phyloP scores from a whole-genome alignment of 768 basidiomycete species.

The Trichaptum fuscoviolaceum region DNA sequence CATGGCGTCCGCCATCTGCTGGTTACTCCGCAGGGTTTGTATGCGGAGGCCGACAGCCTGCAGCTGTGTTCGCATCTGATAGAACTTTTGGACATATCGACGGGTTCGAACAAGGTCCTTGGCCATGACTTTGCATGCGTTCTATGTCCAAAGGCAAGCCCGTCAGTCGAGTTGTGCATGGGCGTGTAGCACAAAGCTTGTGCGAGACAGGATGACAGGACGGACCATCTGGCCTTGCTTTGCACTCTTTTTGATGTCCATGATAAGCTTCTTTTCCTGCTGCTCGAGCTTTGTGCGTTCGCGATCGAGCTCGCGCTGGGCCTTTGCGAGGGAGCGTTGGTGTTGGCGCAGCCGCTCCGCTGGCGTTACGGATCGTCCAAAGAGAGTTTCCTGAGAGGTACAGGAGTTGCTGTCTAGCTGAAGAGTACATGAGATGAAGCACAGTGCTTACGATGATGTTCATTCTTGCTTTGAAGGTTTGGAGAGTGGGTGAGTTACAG shows the following conservation, averaged over 20 bases:
- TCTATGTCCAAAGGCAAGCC: constrained; percentile 41
- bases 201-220: neutral
- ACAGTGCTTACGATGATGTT: constrained; percentile 64
- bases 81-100: constrained; percentile 95
- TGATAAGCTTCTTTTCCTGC: constrained; percentile 93
- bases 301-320: constrained; percentile 95
- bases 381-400: constrained; percentile 78
- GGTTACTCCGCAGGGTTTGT: constrained; percentile 94
- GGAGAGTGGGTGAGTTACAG: constrained; percentile 5
- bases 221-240: constrained; percentile 89
- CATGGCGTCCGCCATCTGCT: constrained; percentile 99
- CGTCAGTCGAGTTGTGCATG: constrained; percentile 9
- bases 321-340: constrained; percentile 92
- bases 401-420: constrained; percentile 5
- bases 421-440: constrained; percentile 14
- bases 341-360: constrained; percentile 96
- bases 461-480: constrained; percentile 40
- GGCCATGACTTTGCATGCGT: constrained; percentile 98
- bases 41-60: constrained; percentile 94
- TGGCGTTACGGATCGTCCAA: constrained; percentile 91
- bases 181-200: constrained; percentile 8
- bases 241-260: constrained; percentile 95
- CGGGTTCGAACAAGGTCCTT: constrained; percentile 97
- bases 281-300: constrained; percentile 92
- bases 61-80: constrained; percentile 97